Base-by-base conservation (phyloP, 2,329 filamentous ascomycete genomes). In the Hypoxylon sp. region DNA sequence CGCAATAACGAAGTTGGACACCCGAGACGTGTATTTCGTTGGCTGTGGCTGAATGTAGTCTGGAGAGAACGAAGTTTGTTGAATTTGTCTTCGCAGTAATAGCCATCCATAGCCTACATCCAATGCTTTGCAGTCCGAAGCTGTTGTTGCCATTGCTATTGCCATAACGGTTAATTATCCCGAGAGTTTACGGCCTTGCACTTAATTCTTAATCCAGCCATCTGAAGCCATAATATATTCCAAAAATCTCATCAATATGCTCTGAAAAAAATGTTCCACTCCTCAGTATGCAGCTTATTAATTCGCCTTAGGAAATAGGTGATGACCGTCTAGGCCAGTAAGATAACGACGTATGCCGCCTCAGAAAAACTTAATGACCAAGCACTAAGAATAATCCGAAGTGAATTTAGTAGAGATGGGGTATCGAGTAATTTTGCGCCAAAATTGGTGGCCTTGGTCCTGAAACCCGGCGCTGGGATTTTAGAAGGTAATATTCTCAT, bases 201-300 rank as follows among this genome's bases (percentile, higher is more conserved):
- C 60, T 22, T 59, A 24, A 46, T 13, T 22, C 33, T 13, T 24
- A 24, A 31, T 37, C 11, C 35, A 46, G 48, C 57, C 53, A 24
- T 51, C 47, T 51, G 26, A 50, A 62, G 29, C 58, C 17, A 54
- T 22, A 50, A 29, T 26, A 33, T 51, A 51, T 58, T 47, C 47
- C 61, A 63, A 61, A 63, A 61, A 63, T 63, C 35, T 50, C 64
- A 59, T 65, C 60, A 59, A 66, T 62, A 63, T 69, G 52, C 62
- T 59, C 33, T 42, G 5, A 39, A 65, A 53, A 39, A 63, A 50
- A 50, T 19, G 29, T 3, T 31, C 31, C 62, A 5, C 22, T 47
- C 50, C 37, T 67, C n/a, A 33, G 35, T 53, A 63, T 59, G 53
- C 61, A 57, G 46, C 22, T 37, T 46, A 67, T 67, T 61, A 67